A percentile compares a stretch with the other conserved stretches of the same genome.
These are phyloP conservation scores for Macrolepiota albuminosa DNA, from an alignment of 768 basidiomycete genomes.

Conservation along the genomic window DNA sequence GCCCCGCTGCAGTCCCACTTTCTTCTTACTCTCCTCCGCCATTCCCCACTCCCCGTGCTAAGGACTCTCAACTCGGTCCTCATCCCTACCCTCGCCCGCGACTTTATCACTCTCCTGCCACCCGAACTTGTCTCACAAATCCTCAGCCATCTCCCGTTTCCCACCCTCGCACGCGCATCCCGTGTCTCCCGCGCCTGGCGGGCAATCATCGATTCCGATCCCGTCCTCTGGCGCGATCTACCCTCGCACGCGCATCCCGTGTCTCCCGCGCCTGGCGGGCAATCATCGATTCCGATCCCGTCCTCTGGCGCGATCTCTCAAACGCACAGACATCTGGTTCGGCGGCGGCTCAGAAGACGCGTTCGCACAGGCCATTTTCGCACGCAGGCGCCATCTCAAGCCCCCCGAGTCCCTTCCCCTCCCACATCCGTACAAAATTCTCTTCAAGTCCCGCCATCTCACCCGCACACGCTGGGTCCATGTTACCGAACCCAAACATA, in stretches of 20 bases:
- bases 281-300: conserved; percentile 86
- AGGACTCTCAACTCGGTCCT: conserved; percentile 86
- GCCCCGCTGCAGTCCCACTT: conserved; percentile 87
- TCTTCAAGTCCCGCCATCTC: conserved; percentile 88
- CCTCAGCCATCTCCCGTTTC: conserved; percentile 78
- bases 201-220: conserved; percentile 87
- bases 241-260: conserved; percentile 81
- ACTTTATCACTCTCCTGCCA: conserved; percentile 90
- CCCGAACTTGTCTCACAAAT: conserved; percentile 90
- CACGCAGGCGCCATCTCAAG: conserved; percentile 45
- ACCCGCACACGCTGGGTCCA: conserved; percentile 78
- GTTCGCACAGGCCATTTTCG: conserved; percentile 68
- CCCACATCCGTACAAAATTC: conserved; percentile 85
- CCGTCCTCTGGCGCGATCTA: conserved; percentile 87
- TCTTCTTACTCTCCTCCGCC: conserved; percentile 86
- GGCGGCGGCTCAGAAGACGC: conserved; percentile 80
- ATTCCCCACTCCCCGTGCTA: conserved; percentile 87
- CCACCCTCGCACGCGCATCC: conserved; percentile 79
- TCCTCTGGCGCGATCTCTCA: conserved; percentile 83
- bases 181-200: conserved; percentile 89
- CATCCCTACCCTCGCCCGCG: conserved; percentile 86
- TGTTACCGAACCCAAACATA: conserved; percentile 65
- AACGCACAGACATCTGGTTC: conserved; percentile 84
- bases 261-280: conserved; percentile 90
- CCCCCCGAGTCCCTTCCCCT: conserved; percentile 43